phyloP scores from a whole-genome alignment of 2,329 filamentous ascomycete species.

The Colletotrichum chrysophilum region DNA sequence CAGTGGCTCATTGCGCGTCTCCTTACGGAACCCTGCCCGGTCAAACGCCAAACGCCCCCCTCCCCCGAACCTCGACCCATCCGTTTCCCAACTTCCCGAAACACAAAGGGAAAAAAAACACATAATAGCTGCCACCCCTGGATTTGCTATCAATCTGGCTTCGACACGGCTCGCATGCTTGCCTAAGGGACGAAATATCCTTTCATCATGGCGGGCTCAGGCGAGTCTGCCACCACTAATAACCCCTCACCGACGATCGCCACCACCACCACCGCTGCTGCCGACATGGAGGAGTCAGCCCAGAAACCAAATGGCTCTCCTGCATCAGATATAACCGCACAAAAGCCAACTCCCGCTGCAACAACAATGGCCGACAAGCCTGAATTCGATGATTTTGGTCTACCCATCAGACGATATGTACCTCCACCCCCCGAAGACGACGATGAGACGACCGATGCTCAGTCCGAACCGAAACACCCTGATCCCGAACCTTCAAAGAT shows the following conservation, averaged over 20 bases:
- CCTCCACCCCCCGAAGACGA: constrained; percentile 29
- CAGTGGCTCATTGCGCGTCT: neutral
- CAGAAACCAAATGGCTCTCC: constrained; percentile 9
- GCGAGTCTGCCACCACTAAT: constrained; percentile 7
- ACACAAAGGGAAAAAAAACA: constrained; percentile 6
- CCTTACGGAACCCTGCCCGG: neutral
- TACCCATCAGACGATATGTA: constrained; percentile 63
- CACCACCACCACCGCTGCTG: constrained; percentile 20
- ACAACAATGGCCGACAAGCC: constrained; percentile 35
- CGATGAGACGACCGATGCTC: constrained; percentile 6
- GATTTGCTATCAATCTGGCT: neutral
- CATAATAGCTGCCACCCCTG: neutral
- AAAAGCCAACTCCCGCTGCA: constrained; percentile 30
- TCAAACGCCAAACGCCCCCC: neutral
- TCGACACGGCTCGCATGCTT: constrained; percentile 3
- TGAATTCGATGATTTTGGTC: constrained; percentile 74
- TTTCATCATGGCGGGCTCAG: constrained; percentile 21
- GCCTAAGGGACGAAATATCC: neutral
- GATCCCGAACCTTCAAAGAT: neutral
- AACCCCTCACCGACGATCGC: neutral
- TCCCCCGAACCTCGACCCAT: neutral
- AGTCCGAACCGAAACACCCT: neutral
- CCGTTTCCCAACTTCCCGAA: constrained; percentile 2
- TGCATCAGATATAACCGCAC: constrained; percentile 27
- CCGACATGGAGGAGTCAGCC: constrained; percentile 25